Base-by-base conservation (phyloP, 83 land plant species). In the Isoetes engelmannii region DNA sequence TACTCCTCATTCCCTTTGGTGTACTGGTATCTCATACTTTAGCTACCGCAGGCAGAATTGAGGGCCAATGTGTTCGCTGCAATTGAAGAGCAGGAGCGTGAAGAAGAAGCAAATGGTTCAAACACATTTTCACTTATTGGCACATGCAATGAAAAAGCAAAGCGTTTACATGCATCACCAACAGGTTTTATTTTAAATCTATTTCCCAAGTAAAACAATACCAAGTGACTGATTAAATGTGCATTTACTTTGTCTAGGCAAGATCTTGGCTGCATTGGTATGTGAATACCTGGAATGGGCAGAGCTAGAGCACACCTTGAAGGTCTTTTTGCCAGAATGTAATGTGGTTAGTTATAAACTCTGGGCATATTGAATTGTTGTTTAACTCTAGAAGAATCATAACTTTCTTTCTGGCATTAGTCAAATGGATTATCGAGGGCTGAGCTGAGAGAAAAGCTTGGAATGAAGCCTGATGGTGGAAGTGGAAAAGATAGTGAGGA, bases 251-350 rank as follows among this genome's bases (percentile, higher is more conserved):
- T 12, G 13, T 12, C 17, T 97, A 95, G 99, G 99, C 49, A 86
- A 92, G 76, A 69, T 95, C 45, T 72, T 95, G 75, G 87, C 87
- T 63, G 94, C 92, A 37, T 70, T 95, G 18, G 58, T 95, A 51
- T 92, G 97, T 79, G 99, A 95, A 61, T 95, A 95, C 76, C 69
- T 95, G 81, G 99, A 95, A 57, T 95, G 99, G 99, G 89, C 92
- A 6, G 90, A 88, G 45, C 77, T 95, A 47, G 86, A 79, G 47
- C 97, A 87, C 77, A 88, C 99, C 3, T 55, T 92, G 58, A 95
- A 89, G 83, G 94, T 95, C 49, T 95, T 86, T 68, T 69, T 86
- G 70, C 99, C 99, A 4, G 97, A 95, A 75, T 89, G 93, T 61
- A 95, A 95, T 78, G 78, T 92, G 87, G 99, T 95, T 81, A 81